Percentiles rank a stretch among this genome's conserved stretches.
phyloP scores from a whole-genome alignment of 2,329 filamentous ascomycete species.

The Aspergillus sp. region DNA sequence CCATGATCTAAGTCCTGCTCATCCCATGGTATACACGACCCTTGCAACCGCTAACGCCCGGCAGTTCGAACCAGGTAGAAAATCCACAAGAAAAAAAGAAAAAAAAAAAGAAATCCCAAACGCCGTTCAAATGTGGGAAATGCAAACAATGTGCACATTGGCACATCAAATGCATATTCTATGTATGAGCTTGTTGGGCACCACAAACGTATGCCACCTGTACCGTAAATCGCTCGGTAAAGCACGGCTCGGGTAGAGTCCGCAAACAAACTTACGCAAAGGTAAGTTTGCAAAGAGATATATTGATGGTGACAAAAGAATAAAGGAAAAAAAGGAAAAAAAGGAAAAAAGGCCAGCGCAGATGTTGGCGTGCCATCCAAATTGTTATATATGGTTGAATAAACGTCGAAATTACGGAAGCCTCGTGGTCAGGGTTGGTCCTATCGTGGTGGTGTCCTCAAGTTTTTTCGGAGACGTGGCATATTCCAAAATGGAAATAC shows the following conservation, averaged over 20 bases:
- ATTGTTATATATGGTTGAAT: slow-evolving; percentile 2
- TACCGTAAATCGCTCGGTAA: background rate
- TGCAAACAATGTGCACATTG: slow-evolving; percentile 1
- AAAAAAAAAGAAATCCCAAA: slow-evolving; percentile 8
- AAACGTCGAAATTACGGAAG: background rate
- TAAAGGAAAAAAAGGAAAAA: slow-evolving; percentile 1
- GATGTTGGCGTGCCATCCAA: background rate
- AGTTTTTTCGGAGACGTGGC: background rate
- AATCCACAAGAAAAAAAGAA: background rate
- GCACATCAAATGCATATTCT: background rate
- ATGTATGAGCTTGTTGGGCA: background rate
- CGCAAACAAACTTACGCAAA: background rate
- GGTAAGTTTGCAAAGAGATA: background rate
- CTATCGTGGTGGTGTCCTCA: background rate
- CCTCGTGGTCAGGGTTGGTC: background rate
- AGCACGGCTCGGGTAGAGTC: background rate
- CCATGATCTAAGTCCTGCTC: slow-evolving; percentile 22
- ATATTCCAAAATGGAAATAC: background rate
- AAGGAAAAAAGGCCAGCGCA: background rate
- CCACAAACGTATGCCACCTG: background rate
- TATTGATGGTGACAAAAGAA: background rate
- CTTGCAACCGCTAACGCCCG: slow-evolving; percentile 7
- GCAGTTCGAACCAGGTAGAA: slow-evolving; percentile 7
- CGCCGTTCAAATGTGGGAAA: slow-evolving; percentile 11
- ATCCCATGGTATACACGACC: slow-evolving; percentile 19